Conservation (phyloP, 805 yeast species). For the Ogataea methylovora region DNA sequence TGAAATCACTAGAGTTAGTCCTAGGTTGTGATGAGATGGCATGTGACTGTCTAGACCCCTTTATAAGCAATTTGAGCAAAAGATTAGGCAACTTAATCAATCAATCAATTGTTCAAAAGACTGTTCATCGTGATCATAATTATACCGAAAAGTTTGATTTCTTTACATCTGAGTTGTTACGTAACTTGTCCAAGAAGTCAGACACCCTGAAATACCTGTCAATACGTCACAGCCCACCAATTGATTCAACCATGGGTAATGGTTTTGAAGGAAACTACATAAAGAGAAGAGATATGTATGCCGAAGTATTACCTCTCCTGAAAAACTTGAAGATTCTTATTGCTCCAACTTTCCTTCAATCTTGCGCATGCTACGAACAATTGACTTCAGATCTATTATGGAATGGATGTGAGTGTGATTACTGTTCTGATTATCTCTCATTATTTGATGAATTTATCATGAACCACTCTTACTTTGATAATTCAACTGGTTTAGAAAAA, state of each 20-base stretch:
- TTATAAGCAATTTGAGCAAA: no score
- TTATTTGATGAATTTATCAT: constrained; percentile 53
- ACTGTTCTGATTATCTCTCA: constrained; percentile 41
- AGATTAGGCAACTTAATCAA: no score
- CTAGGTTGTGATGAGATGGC: constrained; percentile 45
- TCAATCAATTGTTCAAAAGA: constrained; percentile 23
- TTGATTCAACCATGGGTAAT: constrained; percentile 48
- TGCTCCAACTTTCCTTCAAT: constrained; percentile 53
- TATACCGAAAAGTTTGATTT: constrained; percentile 51
- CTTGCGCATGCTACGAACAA: constrained; percentile 63
- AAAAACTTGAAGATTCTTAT: constrained; percentile 34
- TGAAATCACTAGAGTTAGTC: constrained; percentile 40
- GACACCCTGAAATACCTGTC: constrained; percentile 32
- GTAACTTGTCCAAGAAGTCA: constrained; percentile 24
- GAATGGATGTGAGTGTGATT: constrained; percentile 68
- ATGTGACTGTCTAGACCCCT: constrained; percentile 33
- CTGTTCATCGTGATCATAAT: constrained; percentile 35
- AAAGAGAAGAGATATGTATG: constrained; percentile 48
- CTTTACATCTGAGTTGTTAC: constrained; percentile 33
- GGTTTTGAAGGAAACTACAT: constrained; percentile 71
- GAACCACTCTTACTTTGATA: constrained; percentile 55
- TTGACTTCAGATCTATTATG: constrained; percentile 62
- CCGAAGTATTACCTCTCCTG: constrained; percentile 38
- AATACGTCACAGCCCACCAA: constrained; percentile 53
- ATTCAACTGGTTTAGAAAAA: constrained; percentile 35